phyloP scores from a whole-genome alignment of 2,329 filamentous ascomycete genomes.

The Aspergillus felis region DNA sequence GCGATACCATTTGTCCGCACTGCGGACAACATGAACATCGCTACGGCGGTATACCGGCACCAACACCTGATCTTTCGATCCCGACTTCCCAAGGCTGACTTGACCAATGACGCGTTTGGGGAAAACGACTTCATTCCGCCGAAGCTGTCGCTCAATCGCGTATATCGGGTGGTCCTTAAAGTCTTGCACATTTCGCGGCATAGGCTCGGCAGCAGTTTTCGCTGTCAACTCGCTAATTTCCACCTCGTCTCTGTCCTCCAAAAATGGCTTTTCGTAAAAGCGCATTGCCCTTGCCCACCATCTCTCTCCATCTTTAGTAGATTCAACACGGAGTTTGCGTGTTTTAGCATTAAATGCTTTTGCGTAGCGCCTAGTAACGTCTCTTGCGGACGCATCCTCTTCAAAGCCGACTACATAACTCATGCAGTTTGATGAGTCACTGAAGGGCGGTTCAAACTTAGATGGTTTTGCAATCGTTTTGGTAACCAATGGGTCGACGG shows the following conservation, averaged over 20 bases:
- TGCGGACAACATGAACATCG: conserved; percentile 75
- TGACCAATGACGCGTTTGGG: conserved; percentile 72
- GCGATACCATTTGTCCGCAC: conserved; percentile 85
- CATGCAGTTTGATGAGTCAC: conserved; percentile 71
- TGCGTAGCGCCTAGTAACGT: conserved; percentile 83
- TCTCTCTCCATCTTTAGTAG: conserved; percentile 49
- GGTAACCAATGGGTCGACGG: conserved; percentile 81
- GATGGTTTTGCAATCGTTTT: conserved; percentile 70
- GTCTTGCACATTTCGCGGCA: conserved; percentile 81
- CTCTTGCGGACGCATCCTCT: conserved; percentile 69
- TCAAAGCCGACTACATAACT: conserved; percentile 84
- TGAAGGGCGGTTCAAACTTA: conserved; percentile 76
- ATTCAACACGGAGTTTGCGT: conserved; percentile 73
- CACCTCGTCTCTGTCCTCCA: conserved; percentile 70
- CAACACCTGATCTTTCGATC: conserved; percentile 48
- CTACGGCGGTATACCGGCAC: conserved; percentile 78
- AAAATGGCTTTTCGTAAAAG: conserved; percentile 40
- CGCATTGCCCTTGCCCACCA: conserved; percentile 53
- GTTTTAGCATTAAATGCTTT: conserved; percentile 92
- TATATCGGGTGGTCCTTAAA: conserved; percentile 83
- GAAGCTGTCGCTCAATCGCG: conserved; percentile 79
- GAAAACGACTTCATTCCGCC: conserved; percentile 75
- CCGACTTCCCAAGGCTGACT: conserved; percentile 53
- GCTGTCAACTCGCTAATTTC: conserved; percentile 74
- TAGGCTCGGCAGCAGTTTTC: conserved; percentile 70